Conservation (phyloP, 768 basidiomycete species). For the Leccinum uliginosum region DNA sequence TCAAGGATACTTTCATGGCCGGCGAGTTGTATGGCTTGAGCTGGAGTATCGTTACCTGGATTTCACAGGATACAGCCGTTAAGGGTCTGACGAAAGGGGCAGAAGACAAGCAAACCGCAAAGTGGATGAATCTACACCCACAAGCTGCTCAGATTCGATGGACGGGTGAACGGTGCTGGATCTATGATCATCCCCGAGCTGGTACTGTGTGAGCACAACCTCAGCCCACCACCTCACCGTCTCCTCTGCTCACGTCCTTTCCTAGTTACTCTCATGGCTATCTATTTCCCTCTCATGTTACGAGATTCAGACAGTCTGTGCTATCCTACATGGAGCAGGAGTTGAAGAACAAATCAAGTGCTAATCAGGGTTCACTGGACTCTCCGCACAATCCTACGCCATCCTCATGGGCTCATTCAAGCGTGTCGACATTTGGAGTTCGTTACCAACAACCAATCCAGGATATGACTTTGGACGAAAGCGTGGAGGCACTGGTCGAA, state of each 20-base stretch:
- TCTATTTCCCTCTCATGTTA: slow-evolving; percentile 85
- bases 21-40: slow-evolving; percentile 91
- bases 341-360: slow-evolving; percentile 34
- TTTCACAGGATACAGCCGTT: slow-evolving; percentile 69
- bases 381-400: slow-evolving; percentile 39
- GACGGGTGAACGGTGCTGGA: slow-evolving; percentile 92
- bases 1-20: slow-evolving; percentile 92
- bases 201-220: slow-evolving; percentile 74
- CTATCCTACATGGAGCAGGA: slow-evolving; percentile 47
- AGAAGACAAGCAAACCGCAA: slow-evolving; percentile 91
- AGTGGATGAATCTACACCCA: slow-evolving; percentile 90
- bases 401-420: slow-evolving; percentile 72
- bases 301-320: slow-evolving; percentile 58
- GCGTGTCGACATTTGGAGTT: slow-evolving; percentile 79
- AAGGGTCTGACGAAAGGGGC: slow-evolving; percentile 69
- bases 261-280: slow-evolving; percentile 91
- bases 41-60: slow-evolving; percentile 84
- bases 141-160: slow-evolving; percentile 75
- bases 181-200: slow-evolving; percentile 95
- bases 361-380: slow-evolving; percentile 18
- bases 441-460: slow-evolving; percentile 67
- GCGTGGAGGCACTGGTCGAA: slow-evolving; percentile 90
- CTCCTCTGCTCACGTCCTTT: slow-evolving; percentile 5
- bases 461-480: slow-evolving; percentile 61
- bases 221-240: neutral